These are phyloP conservation scores for Trichoderma koningiopsis DNA, from an alignment of 2,329 filamentous ascomycete genomes.

Conservation along the genomic window DNA sequence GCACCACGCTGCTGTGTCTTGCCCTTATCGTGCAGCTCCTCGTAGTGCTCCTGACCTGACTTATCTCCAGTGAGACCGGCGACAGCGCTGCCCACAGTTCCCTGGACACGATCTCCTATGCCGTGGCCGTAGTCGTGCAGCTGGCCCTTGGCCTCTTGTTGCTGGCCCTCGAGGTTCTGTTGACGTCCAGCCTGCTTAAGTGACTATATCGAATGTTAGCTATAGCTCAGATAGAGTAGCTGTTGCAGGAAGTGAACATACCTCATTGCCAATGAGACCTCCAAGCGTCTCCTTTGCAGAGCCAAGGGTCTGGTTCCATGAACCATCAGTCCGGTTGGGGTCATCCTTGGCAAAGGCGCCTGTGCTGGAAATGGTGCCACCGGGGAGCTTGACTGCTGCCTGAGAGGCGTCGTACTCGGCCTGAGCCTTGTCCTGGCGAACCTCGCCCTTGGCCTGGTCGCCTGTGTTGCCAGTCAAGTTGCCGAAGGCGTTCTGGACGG, in stretches of 20 bases:
- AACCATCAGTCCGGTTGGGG: constrained; percentile 69
- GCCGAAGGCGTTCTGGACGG: constrained; percentile 72
- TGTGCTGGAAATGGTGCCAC: constrained; percentile 67
- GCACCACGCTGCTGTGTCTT: constrained; percentile 84
- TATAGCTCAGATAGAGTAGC: background rate
- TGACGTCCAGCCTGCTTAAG: constrained; percentile 73
- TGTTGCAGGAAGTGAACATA: constrained; percentile 35
- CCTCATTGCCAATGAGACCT: constrained; percentile 72
- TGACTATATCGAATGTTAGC: constrained; percentile 43
- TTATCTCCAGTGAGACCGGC: constrained; percentile 74
- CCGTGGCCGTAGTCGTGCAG: constrained; percentile 71
- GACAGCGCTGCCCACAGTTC: constrained; percentile 69
- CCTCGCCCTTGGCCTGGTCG: constrained; percentile 67
- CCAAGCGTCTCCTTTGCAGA: constrained; percentile 81
- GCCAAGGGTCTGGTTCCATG: constrained; percentile 89
- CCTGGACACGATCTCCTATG: constrained; percentile 65
- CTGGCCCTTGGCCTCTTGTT: constrained; percentile 81
- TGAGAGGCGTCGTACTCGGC: constrained; percentile 75
- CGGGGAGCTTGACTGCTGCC: constrained; percentile 72
- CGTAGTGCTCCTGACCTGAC: constrained; percentile 63
- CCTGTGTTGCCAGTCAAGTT: constrained; percentile 70
- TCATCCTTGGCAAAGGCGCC: constrained; percentile 73
- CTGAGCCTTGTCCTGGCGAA: constrained; percentile 65
- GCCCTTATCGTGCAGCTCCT: constrained; percentile 73
- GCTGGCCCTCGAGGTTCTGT: constrained; percentile 80